Evolutionary conservation across 164 flowering plant species (phyloP).

Genomic region (Nymphaea colorata): DNA sequence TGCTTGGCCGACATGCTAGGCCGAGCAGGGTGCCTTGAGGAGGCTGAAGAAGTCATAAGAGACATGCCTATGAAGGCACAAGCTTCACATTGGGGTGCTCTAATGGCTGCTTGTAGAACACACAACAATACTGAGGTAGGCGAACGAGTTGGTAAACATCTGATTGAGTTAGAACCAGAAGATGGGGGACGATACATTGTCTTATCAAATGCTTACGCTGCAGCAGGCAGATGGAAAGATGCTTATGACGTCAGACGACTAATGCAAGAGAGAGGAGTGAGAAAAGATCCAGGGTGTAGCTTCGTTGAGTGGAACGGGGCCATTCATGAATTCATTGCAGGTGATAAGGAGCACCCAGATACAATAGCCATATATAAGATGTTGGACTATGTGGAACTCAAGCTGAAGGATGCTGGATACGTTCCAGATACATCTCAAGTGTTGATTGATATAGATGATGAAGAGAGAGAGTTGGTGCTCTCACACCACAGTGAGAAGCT

Average conservation of each 20-base stretch:
- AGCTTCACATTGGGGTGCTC: constrained; percentile 24
- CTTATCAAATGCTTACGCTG: constrained; percentile 30
- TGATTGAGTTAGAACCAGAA: constrained; percentile 14
- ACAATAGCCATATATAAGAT: constrained; percentile 1
- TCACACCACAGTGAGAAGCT: constrained; percentile 1
- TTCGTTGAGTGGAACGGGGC: constrained; percentile 31
- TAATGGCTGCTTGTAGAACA: constrained; percentile 33
- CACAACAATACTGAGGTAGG: constrained; percentile 29
- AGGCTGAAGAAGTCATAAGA: constrained; percentile 24
- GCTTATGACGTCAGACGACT: constrained; percentile 17
- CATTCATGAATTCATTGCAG: constrained; percentile 35
- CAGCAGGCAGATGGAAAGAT: constrained; percentile 26
- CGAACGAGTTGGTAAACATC: constrained; percentile 18
- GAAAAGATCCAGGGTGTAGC: constrained; percentile 35
- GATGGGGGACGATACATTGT: constrained; percentile 31
- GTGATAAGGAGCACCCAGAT: constrained; percentile 16
- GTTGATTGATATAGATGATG: constrained; percentile 1
- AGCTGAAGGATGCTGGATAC: constrained; percentile 13
- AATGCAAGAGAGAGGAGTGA: constrained; percentile 21
- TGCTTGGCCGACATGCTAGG: constrained; percentile 38
- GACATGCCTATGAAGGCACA: constrained; percentile 28
- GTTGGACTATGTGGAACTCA: constrained; percentile 5
- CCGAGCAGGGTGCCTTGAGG: constrained; percentile 26
- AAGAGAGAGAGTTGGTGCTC: neutral
- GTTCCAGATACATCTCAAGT: constrained; percentile 1